phyloP scores from a whole-genome alignment of 371 early-diverging fungal species.

The Fennellomyces sp. region DNA sequence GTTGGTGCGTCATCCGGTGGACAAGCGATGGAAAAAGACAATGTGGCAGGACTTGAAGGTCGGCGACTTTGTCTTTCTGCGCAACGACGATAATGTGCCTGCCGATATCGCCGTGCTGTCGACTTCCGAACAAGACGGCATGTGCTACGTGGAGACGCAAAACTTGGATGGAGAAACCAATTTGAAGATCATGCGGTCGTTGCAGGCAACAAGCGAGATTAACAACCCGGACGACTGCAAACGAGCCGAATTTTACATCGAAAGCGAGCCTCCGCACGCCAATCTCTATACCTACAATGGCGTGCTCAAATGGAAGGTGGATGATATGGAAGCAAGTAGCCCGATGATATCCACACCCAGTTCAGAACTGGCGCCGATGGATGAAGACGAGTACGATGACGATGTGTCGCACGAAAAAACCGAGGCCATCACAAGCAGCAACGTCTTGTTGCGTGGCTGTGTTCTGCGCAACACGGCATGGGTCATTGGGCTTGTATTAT shows the following conservation, averaged over 20 bases:
- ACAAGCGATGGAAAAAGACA: constrained; percentile 54
- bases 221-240: constrained; percentile 59
- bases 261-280: constrained; percentile 82
- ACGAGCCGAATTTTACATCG: constrained; percentile 62
- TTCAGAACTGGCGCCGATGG: not conserved
- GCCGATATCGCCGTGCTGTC: constrained; percentile 79
- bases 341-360: not conserved
- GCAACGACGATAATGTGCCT: constrained; percentile 91
- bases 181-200: constrained; percentile 64
- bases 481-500: constrained; percentile 82
- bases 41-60: constrained; percentile 87
- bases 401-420: constrained; percentile 52
- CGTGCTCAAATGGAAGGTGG: constrained; percentile 58
- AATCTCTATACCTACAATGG: constrained; percentile 82
- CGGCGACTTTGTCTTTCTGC: constrained; percentile 89
- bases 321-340: not conserved
- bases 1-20: constrained; percentile 23
- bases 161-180: constrained; percentile 91
- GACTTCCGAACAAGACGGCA: constrained; percentile 63
- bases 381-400: constrained; percentile 15
- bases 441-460: constrained; percentile 91
- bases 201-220: constrained; percentile 53
- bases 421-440: constrained; percentile 81
- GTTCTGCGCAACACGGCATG: constrained; percentile 91
- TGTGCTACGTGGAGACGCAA: constrained; percentile 85